phyloP scores from a whole-genome alignment of 176 grass and related monocot species.

The Hordeum marinum region DNA sequence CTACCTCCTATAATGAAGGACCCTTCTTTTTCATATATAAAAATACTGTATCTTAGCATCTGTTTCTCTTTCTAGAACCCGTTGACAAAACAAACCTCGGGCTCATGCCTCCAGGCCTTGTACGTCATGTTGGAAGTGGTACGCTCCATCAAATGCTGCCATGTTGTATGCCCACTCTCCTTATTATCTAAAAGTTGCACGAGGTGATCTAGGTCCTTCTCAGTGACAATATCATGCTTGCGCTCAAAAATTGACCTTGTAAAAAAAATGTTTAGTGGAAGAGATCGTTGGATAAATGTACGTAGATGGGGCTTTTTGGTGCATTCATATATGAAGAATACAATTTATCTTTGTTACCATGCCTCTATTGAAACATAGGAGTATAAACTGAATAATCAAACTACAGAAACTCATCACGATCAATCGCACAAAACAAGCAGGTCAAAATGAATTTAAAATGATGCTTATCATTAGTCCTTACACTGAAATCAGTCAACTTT shows the following conservation, averaged over 20 bases:
- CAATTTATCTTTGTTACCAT: background rate
- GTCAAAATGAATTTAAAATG: background rate
- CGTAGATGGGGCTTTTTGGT: background rate
- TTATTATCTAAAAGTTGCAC: slow-evolving; percentile 81
- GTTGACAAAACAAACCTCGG: slow-evolving; percentile 56
- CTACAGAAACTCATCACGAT: background rate
- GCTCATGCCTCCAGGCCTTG: slow-evolving; percentile 87
- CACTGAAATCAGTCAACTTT: background rate
- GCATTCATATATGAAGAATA: background rate
- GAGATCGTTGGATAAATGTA: background rate
- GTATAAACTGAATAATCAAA: background rate
- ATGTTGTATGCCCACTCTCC: slow-evolving; percentile 56
- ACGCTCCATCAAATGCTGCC: slow-evolving; percentile 90
- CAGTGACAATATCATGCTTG: slow-evolving; percentile 53
- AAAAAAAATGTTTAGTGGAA: slow-evolving; percentile 2
- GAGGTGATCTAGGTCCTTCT: slow-evolving; percentile 83
- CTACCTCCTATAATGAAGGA: background rate
- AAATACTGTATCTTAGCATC: background rate
- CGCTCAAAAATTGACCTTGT: slow-evolving; percentile 37
- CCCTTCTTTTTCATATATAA: background rate
- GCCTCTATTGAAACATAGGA: background rate
- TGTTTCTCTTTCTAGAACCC: background rate
- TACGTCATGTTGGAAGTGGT: slow-evolving; percentile 92
- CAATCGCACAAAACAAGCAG: background rate
- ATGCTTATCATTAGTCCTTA: background rate